Evolutionary conservation across 305 asterid species (phyloP), one percentile per base, ranked within the genome.

Genomic region (Fraxinus greggii): DNA sequence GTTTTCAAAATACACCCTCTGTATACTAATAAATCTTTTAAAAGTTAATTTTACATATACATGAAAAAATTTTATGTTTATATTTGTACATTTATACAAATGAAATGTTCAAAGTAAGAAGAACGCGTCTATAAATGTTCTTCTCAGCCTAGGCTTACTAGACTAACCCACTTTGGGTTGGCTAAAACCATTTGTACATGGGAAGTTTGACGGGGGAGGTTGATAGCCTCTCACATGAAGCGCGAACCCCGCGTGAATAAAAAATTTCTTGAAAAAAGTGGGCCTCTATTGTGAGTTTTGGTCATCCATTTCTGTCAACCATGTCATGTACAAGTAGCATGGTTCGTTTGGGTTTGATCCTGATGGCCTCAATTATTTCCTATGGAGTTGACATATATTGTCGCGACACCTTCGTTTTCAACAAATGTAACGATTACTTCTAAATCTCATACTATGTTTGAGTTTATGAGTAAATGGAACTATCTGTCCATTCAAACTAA

Each of bases 291-390:
- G n/a, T n/a, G n/a, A n/a, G n/a, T n/a, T n/a, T n/a, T n/a, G n/a
- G n/a, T n/a, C n/a, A n/a, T n/a, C n/a, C n/a, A n/a, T n/a, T n/a
- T n/a, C n/a, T n/a, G n/a, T n/a, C n/a, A n/a, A n/a, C n/a, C n/a
- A n/a, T n/a, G n/a, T n/a, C n/a, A n/a, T n/a, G n/a, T n/a, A n/a
- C n/a, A n/a, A n/a, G n/a, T n/a, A n/a, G n/a, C n/a, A n/a, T n/a
- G n/a, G n/a, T n/a, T n/a, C n/a, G 17, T 36, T 84, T 36, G 79
- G 76, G 77, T 23, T 83, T 83, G 31, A 73, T 69, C 61, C 72
- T 69, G 45, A 80, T 81, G 84, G 81, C 76, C 80, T 75, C 76
- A 74, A 36, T 51, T 80, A 77, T 36, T 85, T 35, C 8, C 63
- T 13, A 67, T 51, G 76, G 48, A 80, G 26, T 40, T 42, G 81